Conservation (phyloP, 1,139 yeast species). For the Yamadazyma kanchanaburiensis region DNA sequence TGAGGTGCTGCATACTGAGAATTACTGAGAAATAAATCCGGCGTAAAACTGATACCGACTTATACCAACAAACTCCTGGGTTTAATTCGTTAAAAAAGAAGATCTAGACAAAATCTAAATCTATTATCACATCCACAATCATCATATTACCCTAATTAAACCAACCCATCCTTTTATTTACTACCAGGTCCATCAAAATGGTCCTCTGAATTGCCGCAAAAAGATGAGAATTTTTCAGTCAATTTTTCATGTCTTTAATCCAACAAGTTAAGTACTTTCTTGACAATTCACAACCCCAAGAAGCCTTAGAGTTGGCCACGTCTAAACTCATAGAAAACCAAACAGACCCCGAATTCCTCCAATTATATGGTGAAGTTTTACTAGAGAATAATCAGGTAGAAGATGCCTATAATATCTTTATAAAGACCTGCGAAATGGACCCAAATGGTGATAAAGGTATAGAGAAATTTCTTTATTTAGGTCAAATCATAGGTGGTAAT, state of each 20-base stretch:
- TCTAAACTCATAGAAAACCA: conserved; percentile 25
- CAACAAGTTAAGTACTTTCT: conserved; percentile 28
- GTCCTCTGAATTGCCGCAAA: too few relatives aligned
- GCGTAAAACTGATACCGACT: too few relatives aligned
- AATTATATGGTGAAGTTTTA: conserved; percentile 66
- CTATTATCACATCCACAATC: too few relatives aligned
- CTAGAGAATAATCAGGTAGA: conserved; percentile 79
- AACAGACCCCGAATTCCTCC: conserved; percentile 31
- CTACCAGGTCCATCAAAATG: too few relatives aligned
- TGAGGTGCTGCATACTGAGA: too few relatives aligned
- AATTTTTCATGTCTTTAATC: conserved; percentile 10
- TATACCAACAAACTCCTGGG: too few relatives aligned
- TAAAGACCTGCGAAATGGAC: conserved; percentile 67
- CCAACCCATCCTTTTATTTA: too few relatives aligned
- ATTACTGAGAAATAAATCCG: too few relatives aligned
- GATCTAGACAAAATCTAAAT: too few relatives aligned
- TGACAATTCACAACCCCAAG: conserved; percentile 38
- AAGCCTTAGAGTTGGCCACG: conserved; percentile 35
- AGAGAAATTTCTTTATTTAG: conserved; percentile 85
- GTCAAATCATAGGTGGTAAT: conserved; percentile 82
- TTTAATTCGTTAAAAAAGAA: too few relatives aligned
- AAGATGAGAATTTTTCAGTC: neutral
- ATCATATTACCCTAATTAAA: too few relatives aligned
- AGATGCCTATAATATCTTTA: conserved; percentile 64
- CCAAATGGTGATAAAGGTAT: conserved; percentile 60